These are phyloP conservation scores for Diaporthe velutina DNA, from an alignment of 2,329 filamentous ascomycete genomes.

Conservation along the genomic window DNA sequence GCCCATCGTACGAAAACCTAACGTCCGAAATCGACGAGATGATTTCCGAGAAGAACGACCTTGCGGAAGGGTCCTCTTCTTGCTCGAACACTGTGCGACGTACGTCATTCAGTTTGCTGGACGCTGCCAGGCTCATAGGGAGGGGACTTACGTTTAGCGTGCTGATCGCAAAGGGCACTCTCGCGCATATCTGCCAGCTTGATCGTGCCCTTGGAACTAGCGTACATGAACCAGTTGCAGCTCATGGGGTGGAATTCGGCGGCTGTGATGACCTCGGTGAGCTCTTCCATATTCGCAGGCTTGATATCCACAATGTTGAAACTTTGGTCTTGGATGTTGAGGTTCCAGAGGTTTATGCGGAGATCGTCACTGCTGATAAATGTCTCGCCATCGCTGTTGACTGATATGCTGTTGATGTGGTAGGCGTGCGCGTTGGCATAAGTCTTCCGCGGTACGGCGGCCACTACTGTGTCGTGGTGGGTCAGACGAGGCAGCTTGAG, in stretches of 20 bases:
- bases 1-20: constrained; percentile 94
- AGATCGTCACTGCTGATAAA: constrained; percentile 99
- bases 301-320: constrained; percentile 99
- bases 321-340: constrained; percentile 99
- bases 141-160: constrained; percentile 83
- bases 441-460: constrained; percentile 93
- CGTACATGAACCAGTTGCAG: constrained; percentile 99
- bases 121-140: constrained; percentile 36
- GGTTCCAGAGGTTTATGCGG: constrained; percentile 98
- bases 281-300: constrained; percentile 99
- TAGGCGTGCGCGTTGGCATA: constrained; percentile 99
- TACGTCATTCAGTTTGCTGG: background rate
- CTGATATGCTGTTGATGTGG: constrained; percentile 99
- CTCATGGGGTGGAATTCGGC: constrained; percentile 97
- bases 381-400: constrained; percentile 98
- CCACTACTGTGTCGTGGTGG: constrained; percentile 98
- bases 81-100: constrained; percentile 87
- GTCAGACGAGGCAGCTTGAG: constrained; percentile 96
- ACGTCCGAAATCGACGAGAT: constrained; percentile 99
- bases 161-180: constrained; percentile 94
- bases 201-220: constrained; percentile 98
- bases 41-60: constrained; percentile 99
- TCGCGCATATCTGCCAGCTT: constrained; percentile 99
- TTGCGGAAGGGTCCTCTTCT: constrained; percentile 96
- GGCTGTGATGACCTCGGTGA: constrained; percentile 98